These are phyloP conservation scores for Wickerhamomyces silvicola DNA, from an alignment of 805 yeast species.

Conservation along the genomic window DNA sequence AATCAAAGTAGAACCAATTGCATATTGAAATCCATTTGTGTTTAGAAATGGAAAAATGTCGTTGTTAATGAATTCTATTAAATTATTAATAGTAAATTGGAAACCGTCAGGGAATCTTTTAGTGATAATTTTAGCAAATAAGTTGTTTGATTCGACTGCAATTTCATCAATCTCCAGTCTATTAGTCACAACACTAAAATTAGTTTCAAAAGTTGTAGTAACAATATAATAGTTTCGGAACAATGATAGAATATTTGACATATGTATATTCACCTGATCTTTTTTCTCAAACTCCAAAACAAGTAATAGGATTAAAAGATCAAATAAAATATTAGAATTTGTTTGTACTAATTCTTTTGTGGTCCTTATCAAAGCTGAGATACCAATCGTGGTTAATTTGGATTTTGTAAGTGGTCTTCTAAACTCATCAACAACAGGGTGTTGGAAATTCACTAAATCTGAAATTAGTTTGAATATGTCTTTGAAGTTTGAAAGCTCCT, in stretches of 20 bases:
- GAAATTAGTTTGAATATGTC: constrained; percentile 31
- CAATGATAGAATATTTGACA: constrained; percentile 13
- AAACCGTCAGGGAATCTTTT: constrained; percentile 10
- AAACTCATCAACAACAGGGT: constrained; percentile 1
- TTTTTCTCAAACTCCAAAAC: constrained; percentile 32
- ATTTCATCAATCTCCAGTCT: constrained; percentile 18
- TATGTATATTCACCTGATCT: constrained; percentile 9
- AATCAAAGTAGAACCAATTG: constrained; percentile 8
- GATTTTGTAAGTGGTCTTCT: constrained; percentile 10
- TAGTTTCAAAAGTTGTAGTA: constrained; percentile 9
- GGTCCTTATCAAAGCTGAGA: constrained; percentile 21
- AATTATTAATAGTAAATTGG: constrained; percentile 6
- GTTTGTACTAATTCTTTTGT: constrained; percentile 23
- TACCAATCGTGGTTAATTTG: constrained; percentile 16
- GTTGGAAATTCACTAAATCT: constrained; percentile 27
- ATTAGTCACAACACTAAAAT: constrained; percentile 5
- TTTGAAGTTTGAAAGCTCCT: constrained; percentile 32
- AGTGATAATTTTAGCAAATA: constrained; percentile 9
- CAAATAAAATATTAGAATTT: constrained; percentile 26
- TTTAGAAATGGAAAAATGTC: constrained; percentile 14
- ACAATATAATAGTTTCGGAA: constrained; percentile 16
- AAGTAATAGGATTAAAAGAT: constrained; percentile 28
- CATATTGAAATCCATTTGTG: constrained; percentile 12
- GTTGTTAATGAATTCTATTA: constrained; percentile 9
- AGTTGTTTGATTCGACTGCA: constrained; percentile 2